Percentiles rank a stretch among this genome's conserved stretches.
These are phyloP conservation scores for Lithohypha guttulata DNA, from an alignment of 2,329 filamentous ascomycete genomes.

Conservation along the genomic window DNA sequence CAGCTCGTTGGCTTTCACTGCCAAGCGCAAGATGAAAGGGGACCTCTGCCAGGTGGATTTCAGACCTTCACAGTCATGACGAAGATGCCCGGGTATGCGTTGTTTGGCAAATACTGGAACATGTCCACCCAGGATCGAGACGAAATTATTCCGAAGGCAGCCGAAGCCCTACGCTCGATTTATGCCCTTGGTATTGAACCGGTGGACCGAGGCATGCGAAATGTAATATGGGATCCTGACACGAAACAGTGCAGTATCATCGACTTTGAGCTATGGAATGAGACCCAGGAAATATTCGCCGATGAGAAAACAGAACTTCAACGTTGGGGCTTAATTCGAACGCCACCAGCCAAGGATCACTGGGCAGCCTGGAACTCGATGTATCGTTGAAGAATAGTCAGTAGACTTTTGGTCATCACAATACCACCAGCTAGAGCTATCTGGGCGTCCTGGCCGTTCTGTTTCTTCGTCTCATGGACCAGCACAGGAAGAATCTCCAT, in stretches of 20 bases:
- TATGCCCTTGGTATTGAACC: conserved; percentile 18
- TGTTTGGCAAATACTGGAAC: conserved; percentile 20
- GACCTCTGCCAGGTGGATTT: conserved; percentile 19
- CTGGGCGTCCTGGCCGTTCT: too few species aligned
- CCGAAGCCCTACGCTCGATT: conserved; percentile 16
- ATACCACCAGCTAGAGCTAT: too few species aligned
- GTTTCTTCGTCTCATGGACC: too few species aligned
- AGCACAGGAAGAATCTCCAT: too few species aligned
- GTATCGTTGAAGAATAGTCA: neutral
- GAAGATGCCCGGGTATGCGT: conserved; percentile 20
- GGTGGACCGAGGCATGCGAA: conserved; percentile 18
- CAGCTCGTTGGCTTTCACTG: conserved; percentile 18
- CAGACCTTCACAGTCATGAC: conserved; percentile 23
- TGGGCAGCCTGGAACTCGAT: conserved; percentile 3
- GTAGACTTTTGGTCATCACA: too few species aligned
- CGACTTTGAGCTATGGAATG: conserved; percentile 20
- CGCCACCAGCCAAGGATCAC: conserved; percentile 14
- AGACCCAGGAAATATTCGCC: conserved; percentile 4
- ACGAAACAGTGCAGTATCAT: conserved; percentile 14
- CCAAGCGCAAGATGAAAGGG: conserved; percentile 14
- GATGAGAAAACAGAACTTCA: conserved; percentile 19
- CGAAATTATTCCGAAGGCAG: conserved; percentile 12
- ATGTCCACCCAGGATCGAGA: conserved; percentile 14
- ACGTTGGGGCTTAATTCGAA: conserved; percentile 16
- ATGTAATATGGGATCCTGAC: conserved; percentile 16